Conservation (phyloP, 805 yeast species). For the Candida peoriensis region DNA sequence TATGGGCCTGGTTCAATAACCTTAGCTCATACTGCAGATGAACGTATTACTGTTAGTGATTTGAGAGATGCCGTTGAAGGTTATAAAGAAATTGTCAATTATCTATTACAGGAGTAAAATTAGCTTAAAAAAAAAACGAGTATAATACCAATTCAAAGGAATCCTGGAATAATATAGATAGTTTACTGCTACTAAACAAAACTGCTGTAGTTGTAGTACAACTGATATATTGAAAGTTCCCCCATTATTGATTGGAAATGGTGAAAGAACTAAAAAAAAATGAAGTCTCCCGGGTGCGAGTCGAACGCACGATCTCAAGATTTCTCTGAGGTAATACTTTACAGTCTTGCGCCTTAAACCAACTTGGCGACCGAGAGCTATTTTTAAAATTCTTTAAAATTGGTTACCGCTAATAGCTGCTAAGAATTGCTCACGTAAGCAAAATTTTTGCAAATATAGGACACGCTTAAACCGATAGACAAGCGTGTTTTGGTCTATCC, state of each 20-base stretch:
- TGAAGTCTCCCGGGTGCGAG: constrained; percentile 19
- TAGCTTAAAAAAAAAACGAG: too few relatives aligned
- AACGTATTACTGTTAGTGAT: constrained; percentile 43
- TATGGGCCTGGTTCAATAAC: constrained; percentile 66
- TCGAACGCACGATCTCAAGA: constrained; percentile 22
- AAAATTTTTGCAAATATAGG: too few relatives aligned
- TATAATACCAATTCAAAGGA: too few relatives aligned
- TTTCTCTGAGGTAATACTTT: constrained; percentile 12
- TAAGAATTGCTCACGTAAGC: neutral
- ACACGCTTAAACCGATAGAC: neutral
- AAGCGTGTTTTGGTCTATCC: neutral
- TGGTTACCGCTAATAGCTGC: neutral
- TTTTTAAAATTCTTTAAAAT: neutral
- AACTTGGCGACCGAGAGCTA: constrained; percentile 20
- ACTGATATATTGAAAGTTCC: too few relatives aligned
- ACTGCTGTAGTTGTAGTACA: neutral
- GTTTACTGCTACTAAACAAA: neutral
- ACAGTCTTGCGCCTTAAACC: constrained; percentile 22
- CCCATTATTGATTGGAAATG: too few relatives aligned
- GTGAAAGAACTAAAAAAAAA: constrained; percentile 3
- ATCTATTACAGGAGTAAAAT: too few relatives aligned
- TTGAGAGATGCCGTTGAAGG: constrained; percentile 47
- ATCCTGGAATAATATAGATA: too few relatives aligned
- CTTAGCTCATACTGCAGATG: constrained; percentile 57
- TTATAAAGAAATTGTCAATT: constrained; percentile 30